These are phyloP conservation scores for Phialemonium atrogriseum DNA, from an alignment of 2,329 filamentous ascomycete genomes.

Conservation along the genomic window DNA sequence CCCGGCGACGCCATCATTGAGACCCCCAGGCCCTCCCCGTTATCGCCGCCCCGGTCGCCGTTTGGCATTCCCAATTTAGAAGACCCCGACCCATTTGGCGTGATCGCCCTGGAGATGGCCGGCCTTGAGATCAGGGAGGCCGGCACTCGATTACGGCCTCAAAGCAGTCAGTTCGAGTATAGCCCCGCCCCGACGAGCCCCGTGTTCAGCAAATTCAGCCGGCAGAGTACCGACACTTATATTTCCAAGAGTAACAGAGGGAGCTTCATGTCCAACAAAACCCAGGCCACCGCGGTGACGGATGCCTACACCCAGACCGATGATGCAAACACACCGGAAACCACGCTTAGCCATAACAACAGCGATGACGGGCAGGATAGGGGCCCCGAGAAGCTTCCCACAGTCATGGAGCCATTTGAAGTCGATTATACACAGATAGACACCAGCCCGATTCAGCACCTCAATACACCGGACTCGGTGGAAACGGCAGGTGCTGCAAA, in stretches of 20 bases:
- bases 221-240: constrained; percentile 62
- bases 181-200: constrained; percentile 70
- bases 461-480: too few species aligned
- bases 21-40: constrained; percentile 26
- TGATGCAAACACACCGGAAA: constrained; percentile 43
- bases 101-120: constrained; percentile 82
- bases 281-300: constrained; percentile 62
- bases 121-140: constrained; percentile 86
- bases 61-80: constrained; percentile 75
- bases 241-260: constrained; percentile 55
- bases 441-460: constrained; percentile 36
- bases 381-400: constrained; percentile 31
- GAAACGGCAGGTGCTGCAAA: too few species aligned
- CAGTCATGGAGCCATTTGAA: constrained; percentile 35
- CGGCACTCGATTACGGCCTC: constrained; percentile 65
- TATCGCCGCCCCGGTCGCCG: constrained; percentile 29
- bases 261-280: constrained; percentile 67
- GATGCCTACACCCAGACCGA: constrained; percentile 59
- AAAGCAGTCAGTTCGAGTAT: constrained; percentile 76
- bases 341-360: constrained; percentile 44
- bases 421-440: constrained; percentile 54
- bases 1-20: constrained; percentile 64
- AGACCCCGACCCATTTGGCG: constrained; percentile 88
- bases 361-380: constrained; percentile 42
- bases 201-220: constrained; percentile 46